Evolutionary conservation across 2,329 filamentous ascomycete genomes (phyloP).

Genomic region (Chrysoporthe deuterocubensis): DNA sequence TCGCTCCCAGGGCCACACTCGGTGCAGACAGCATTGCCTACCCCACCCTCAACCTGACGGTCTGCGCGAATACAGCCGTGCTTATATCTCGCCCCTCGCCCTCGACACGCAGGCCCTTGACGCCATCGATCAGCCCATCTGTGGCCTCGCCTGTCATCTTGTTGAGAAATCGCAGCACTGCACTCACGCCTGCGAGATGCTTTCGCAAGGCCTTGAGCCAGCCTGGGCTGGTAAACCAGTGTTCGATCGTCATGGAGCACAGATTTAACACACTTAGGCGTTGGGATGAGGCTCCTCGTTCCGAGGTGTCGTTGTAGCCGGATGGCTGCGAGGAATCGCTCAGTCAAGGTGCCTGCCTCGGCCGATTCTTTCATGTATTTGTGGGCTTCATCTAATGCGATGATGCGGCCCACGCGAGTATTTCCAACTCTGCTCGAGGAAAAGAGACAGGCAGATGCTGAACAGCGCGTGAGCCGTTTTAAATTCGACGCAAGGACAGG

Average conservation of each 20-base stretch:
- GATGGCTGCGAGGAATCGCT: slow-evolving; percentile 64
- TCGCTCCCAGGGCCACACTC: slow-evolving; percentile 43
- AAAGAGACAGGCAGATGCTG: slow-evolving; percentile 70
- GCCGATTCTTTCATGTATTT: slow-evolving; percentile 68
- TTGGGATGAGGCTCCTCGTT: slow-evolving; percentile 67
- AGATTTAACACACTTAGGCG: slow-evolving; percentile 78
- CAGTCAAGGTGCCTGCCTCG: slow-evolving; percentile 62
- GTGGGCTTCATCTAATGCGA: slow-evolving; percentile 78
- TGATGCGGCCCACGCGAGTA: slow-evolving; percentile 53
- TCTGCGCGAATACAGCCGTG: slow-evolving; percentile 44
- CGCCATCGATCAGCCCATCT: not conserved
- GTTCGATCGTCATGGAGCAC: slow-evolving; percentile 72
- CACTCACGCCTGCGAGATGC: slow-evolving; percentile 36
- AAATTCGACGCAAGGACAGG: slow-evolving; percentile 70
- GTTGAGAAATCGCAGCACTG: slow-evolving; percentile 11
- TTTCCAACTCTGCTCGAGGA: slow-evolving; percentile 57
- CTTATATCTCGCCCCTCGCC: too few relatives aligned
- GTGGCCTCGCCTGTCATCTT: not conserved
- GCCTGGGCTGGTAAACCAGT: slow-evolving; percentile 61
- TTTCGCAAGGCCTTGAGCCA: slow-evolving; percentile 36
- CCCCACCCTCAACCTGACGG: slow-evolving; percentile 47
- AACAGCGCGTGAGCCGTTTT: slow-evolving; percentile 71
- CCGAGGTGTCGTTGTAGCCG: slow-evolving; percentile 72
- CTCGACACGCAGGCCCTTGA: slow-evolving; percentile 4
- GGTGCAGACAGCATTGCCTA: slow-evolving; percentile 53